Base-by-base conservation (phyloP, 163 green algal species). In the Scenedesmus sp. region DNA sequence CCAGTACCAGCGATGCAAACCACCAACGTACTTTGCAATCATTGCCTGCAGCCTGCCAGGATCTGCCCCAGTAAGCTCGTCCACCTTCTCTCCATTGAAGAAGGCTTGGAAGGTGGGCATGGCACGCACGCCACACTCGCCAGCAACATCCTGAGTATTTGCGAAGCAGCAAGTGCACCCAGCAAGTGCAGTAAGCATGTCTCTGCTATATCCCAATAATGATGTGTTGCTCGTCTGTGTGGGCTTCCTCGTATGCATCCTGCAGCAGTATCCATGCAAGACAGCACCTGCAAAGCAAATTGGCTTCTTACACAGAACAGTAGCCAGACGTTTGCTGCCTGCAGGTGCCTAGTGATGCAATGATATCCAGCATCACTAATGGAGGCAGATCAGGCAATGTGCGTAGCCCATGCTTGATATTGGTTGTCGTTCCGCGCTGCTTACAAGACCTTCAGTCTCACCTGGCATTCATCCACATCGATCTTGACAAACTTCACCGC, bases 61-160 rank as follows among this genome's bases (percentile, higher is more conserved):
- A 43, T 88, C 83, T n/a, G 82, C 89, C 40, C 89, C 89, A 37
- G 81, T 83, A 2, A 92, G 53, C 83, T 90, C 76, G 18, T 86
- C 83, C 51, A 90, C 73, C n/a, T 81, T 82, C 56, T 82, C 13
- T 18, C 89, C 83, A 30, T 90, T 90, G 83, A 85, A 80, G 59
- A 65, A 87, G 1, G 82, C 73, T 30, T 90, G 82, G 83, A 92
- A 92, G 13, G 86, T 91, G 24, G 84, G 90, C 90, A 93, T 93
- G 22, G 84, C 90, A 16, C 85, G 78, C 35, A 93, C 90, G 43
- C 85, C 85, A 56, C 90, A 93, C 70, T 78, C 65, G 20, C 44
- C 13, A n/a, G 90, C 78, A 56, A 91, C 72, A 22, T 91, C 82
- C 86, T 89, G 91, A 30, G 70, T 5, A 40, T 2, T 16, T 0